A percentile compares a stretch with the other conserved stretches of the same genome.
Conservation (phyloP, 208 protist species). For the Polymyxa betae region DNA sequence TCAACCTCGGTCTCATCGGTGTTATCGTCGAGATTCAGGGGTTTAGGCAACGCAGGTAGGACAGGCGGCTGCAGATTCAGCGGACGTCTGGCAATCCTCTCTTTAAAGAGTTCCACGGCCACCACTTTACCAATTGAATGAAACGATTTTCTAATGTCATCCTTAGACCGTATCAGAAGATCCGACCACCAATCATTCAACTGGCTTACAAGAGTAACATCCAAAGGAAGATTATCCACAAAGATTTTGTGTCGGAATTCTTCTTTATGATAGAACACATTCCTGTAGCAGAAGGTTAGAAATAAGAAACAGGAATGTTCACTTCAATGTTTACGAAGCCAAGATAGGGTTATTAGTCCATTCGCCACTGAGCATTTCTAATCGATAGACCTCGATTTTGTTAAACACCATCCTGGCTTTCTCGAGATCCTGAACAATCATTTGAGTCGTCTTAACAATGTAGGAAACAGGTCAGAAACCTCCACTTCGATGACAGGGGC, state of each 20-base stretch:
- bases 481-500: too few species aligned
- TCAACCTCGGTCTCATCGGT: neutral
- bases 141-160: neutral
- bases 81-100: neutral
- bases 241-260: neutral
- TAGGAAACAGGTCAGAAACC: too few species aligned
- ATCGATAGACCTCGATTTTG: conserved; percentile 9
- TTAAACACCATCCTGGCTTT: neutral
- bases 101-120: conserved; percentile 38
- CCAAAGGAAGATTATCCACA: neutral
- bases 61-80: neutral
- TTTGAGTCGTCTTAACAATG: too few species aligned
- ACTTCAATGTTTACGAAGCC: neutral
- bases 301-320: neutral
- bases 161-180: neutral
- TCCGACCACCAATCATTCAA: neutral
- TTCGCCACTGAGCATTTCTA: neutral
- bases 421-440: neutral
- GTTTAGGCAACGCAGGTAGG: neutral
- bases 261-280: neutral
- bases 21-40: neutral
- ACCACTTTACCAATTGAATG: neutral
- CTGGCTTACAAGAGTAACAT: neutral
- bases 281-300: neutral
- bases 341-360: neutral